Evolutionary conservation across 2,329 filamentous ascomycete genomes (phyloP).

Genomic region (Fusarium cicatricum): DNA sequence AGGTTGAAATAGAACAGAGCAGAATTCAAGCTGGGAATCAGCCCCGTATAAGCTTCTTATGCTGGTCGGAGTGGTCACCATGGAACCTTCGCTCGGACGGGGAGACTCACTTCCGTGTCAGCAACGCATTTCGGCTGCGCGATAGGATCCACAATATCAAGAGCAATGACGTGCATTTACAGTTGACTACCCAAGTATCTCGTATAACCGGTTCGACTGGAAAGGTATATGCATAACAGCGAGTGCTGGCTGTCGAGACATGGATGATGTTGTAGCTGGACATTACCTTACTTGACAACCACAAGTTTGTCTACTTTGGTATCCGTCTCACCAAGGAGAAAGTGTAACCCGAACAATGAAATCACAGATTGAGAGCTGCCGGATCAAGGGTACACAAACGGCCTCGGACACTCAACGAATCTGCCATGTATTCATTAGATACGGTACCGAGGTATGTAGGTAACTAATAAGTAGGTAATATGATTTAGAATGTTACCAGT

Average conservation of each 20-base stretch:
- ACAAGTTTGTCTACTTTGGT: neutral
- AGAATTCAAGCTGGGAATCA: neutral
- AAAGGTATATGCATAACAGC: no score
- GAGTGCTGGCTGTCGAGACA: neutral
- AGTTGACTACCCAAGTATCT: neutral
- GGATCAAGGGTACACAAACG: neutral
- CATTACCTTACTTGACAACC: neutral
- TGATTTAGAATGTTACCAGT: no score
- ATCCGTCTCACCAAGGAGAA: neutral
- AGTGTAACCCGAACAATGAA: neutral
- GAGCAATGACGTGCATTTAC: constrained; percentile 5
- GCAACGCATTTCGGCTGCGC: neutral
- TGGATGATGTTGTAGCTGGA: neutral
- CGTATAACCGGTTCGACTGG: neutral
- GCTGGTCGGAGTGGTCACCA: neutral
- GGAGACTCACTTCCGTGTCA: neutral
- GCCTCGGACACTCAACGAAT: neutral
- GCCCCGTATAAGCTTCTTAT: neutral
- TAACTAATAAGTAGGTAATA: no score
- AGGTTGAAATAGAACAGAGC: neutral
- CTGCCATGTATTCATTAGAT: neutral
- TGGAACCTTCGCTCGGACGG: neutral
- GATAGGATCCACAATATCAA: constrained; percentile 1
- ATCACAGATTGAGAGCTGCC: neutral
- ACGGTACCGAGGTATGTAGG: no score